Percentiles rank a stretch among this genome's conserved stretches.
Evolutionary conservation across 179 eudicot genomes (phyloP).

Genomic region (Sideroxylon spinosum): DNA sequence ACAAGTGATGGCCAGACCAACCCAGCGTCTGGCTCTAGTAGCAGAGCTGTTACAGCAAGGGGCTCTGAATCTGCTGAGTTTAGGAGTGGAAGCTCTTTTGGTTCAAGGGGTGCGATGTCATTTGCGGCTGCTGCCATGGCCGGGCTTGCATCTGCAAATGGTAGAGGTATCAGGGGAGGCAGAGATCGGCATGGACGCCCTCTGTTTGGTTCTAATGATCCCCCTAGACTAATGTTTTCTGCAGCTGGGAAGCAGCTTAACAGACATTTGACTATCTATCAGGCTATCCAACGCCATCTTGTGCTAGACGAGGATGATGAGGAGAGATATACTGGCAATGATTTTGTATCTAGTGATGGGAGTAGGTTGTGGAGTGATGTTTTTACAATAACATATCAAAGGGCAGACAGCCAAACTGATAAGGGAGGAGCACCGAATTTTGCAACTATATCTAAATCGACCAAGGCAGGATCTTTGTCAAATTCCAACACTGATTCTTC

Average conservation of each 20-base stretch:
- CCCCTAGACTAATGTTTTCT: conserved; percentile 71
- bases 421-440: conserved; percentile 43
- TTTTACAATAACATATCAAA: conserved; percentile 75
- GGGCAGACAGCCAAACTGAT: conserved; percentile 61
- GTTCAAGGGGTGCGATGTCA: conserved; percentile 96
- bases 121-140: conserved; percentile 99
- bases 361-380: conserved; percentile 87
- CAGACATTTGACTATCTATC: conserved; percentile 80
- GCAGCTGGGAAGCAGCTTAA: conserved; percentile 91
- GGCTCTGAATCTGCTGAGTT: conserved; percentile 60
- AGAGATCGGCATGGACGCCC: conserved; percentile 76
- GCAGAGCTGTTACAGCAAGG: conserved; percentile 51
- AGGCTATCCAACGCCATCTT: conserved; percentile 91
- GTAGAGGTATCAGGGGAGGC: conserved; percentile 69
- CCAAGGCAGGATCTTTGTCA: conserved; percentile 47
- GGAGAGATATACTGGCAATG: conserved; percentile 58
- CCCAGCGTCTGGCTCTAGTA: conserved; percentile 67
- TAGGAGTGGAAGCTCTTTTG: conserved; percentile 58
- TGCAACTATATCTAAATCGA: conserved; percentile 40
- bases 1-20: conserved; percentile 59
- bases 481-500: conserved; percentile 38
- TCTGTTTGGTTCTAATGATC: conserved; percentile 50
- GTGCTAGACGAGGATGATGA: conserved; percentile 88
- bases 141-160: conserved; percentile 80
- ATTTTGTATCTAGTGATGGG: conserved; percentile 72